Conservation (phyloP, 2,329 filamentous ascomycete genomes). For the Alternaria sp. region DNA sequence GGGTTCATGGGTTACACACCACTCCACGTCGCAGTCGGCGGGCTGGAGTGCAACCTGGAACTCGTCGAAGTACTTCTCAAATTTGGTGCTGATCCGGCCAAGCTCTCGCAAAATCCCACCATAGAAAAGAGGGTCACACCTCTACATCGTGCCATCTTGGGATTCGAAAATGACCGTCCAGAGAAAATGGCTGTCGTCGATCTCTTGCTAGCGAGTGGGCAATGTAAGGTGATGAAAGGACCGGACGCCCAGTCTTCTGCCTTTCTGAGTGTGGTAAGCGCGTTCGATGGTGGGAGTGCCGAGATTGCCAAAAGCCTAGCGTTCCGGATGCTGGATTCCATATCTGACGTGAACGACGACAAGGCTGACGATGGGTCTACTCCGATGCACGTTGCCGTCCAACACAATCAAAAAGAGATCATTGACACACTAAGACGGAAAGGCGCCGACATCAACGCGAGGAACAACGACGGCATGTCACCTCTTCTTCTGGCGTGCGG, state of each 20-base stretch:
- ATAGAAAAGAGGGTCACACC: background rate
- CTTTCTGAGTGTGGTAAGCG: constrained; percentile 20
- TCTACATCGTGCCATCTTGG: constrained; percentile 21
- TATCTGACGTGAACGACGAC: constrained; percentile 14
- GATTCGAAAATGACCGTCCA: constrained; percentile 1
- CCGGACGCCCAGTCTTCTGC: constrained; percentile 7
- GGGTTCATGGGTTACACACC: constrained; percentile 20
- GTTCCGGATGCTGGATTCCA: constrained; percentile 25
- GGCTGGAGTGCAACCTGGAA: constrained; percentile 1
- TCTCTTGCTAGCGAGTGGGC: constrained; percentile 16
- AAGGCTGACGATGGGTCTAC: constrained; percentile 19
- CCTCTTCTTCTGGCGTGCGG: constrained; percentile 25
- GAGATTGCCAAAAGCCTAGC: constrained; percentile 14
- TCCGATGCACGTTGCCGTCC: constrained; percentile 24
- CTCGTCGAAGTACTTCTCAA: constrained; percentile 22
- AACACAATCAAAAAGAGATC: constrained; percentile 62
- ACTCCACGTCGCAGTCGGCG: constrained; percentile 17
- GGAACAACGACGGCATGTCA: constrained; percentile 13
- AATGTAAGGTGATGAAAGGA: constrained; percentile 27
- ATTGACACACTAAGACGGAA: constrained; percentile 79
- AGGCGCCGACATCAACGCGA: constrained; percentile 39
- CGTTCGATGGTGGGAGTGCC: constrained; percentile 3
- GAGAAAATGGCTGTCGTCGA: constrained; percentile 22
- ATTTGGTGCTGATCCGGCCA: constrained; percentile 21
- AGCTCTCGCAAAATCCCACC: background rate